Percentiles rank a stretch among this genome's conserved stretches.
Evolutionary conservation across 225 moss, liverwort and hornwort species (phyloP).

Genomic region (Polytrichum commune): DNA sequence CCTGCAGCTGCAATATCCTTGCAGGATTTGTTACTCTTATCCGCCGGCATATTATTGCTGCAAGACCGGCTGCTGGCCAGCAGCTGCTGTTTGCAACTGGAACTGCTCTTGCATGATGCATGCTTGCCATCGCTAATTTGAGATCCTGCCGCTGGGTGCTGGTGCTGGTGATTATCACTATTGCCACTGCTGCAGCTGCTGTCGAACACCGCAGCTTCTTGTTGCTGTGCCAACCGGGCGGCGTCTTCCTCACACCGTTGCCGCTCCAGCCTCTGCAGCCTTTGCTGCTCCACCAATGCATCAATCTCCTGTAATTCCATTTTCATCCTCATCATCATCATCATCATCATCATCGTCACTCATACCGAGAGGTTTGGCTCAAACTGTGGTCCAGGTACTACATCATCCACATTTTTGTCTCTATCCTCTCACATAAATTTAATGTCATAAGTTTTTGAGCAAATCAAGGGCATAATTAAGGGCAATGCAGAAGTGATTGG

Average conservation of each 20-base stretch:
- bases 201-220: too few relatives aligned
- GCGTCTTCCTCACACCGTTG: slow-evolving; percentile 62
- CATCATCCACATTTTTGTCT: too few relatives aligned
- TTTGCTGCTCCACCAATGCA: slow-evolving; percentile 64
- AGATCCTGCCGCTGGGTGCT: neutral
- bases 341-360: too few relatives aligned
- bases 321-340: too few relatives aligned
- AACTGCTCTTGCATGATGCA: slow-evolving; percentile 14
- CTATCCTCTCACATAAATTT: too few relatives aligned
- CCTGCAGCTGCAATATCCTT: too few relatives aligned
- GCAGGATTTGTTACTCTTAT: too few relatives aligned
- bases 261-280: slow-evolving; percentile 61
- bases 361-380: too few relatives aligned
- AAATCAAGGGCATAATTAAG: neutral
- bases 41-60: too few relatives aligned
- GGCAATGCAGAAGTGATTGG: too few relatives aligned
- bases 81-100: slow-evolving; percentile 13
- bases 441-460: neutral
- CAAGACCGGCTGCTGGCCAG: slow-evolving; percentile 14
- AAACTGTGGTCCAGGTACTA: too few relatives aligned
- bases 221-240: slow-evolving; percentile 29
- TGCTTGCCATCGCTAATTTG: slow-evolving; percentile 14
- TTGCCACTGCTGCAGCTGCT: too few relatives aligned
- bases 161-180: slow-evolving; percentile 5
- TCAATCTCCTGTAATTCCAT: slow-evolving; percentile 49